Percentiles rank a stretch among this genome's conserved stretches.
phyloP scores from a whole-genome alignment of 2,329 filamentous ascomycete genomes.

The Endoconidiophora polonica region DNA sequence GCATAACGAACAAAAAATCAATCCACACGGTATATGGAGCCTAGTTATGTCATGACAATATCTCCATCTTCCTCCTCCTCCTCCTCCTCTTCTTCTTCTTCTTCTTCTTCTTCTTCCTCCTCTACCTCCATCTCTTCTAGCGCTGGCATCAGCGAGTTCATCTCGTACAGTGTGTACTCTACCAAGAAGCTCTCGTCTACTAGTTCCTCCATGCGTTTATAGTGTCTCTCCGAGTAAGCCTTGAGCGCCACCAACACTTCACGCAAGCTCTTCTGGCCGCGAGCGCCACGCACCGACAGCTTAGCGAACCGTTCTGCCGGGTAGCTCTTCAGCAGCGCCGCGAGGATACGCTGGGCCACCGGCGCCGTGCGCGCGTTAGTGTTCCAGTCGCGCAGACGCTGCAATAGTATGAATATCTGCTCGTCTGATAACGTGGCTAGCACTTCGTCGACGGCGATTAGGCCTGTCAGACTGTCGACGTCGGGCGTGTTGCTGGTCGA shows the following conservation, averaged over 20 bases:
- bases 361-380: conserved; percentile 78
- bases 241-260: conserved; percentile 77
- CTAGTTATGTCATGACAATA: conserved; percentile 23
- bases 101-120: conserved; percentile 16
- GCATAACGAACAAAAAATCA: not conserved
- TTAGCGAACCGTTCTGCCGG: conserved; percentile 61
- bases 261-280: conserved; percentile 50
- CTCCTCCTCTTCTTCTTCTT: conserved; percentile 18
- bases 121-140: conserved; percentile 19
- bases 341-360: conserved; percentile 72
- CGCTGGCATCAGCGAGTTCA: conserved; percentile 54
- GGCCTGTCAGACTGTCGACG: conserved; percentile 44
- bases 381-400: conserved; percentile 88
- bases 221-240: conserved; percentile 86
- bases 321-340: conserved; percentile 64
- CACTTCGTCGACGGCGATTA: conserved; percentile 64
- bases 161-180: conserved; percentile 83
- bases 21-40: not conserved
- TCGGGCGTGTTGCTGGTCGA: conserved; percentile 47
- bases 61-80: conserved; percentile 25
- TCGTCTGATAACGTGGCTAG: conserved; percentile 63
- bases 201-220: conserved; percentile 73
- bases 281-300: conserved; percentile 42
- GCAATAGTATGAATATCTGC: conserved; percentile 68
- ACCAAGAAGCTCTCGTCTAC: conserved; percentile 89